A percentile compares a stretch with the other conserved stretches of the same genome.
Evolutionary conservation across 495 filamentous ascomycete genomes (phyloP).

Genomic region (Annulohypoxylon maeteangense): DNA sequence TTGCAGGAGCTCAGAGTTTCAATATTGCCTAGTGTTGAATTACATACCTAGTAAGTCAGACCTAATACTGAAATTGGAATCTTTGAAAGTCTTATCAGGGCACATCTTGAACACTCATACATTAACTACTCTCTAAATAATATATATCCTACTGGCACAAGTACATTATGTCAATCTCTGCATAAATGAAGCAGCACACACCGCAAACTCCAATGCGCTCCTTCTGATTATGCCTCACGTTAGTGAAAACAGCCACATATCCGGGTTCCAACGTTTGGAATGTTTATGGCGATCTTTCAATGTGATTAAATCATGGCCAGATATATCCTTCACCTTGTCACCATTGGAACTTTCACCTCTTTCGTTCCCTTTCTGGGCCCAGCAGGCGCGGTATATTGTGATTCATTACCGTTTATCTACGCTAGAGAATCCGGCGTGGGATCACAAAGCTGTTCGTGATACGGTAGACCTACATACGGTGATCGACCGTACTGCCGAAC

Average conservation of each 20-base stretch:
- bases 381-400: conserved; percentile 50
- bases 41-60: conserved; percentile 17
- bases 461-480: conserved; percentile 46
- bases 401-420: conserved; percentile 55
- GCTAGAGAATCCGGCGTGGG: conserved; percentile 55
- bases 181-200: conserved; percentile 49
- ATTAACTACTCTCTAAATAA: not conserved
- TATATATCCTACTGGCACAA: conserved; percentile 49
- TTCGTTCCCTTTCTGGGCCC: conserved; percentile 54
- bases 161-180: conserved; percentile 53
- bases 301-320: conserved; percentile 51
- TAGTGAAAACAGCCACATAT: conserved; percentile 11
- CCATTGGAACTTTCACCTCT: conserved; percentile 36
- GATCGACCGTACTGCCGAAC: conserved; percentile 48
- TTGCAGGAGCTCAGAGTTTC: conserved; percentile 18
- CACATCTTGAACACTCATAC: not conserved
- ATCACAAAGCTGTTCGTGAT: conserved; percentile 50
- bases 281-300: conserved; percentile 51
- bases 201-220: conserved; percentile 35
- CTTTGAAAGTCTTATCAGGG: not conserved
- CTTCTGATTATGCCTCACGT: conserved; percentile 22
- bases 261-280: conserved; percentile 51
- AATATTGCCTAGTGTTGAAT: conserved; percentile 1
- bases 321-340: conserved; percentile 49
- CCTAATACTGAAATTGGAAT: not conserved